These are phyloP conservation scores for Diplodia corticola DNA, from an alignment of 2,329 filamentous ascomycete genomes.

Conservation along the genomic window DNA sequence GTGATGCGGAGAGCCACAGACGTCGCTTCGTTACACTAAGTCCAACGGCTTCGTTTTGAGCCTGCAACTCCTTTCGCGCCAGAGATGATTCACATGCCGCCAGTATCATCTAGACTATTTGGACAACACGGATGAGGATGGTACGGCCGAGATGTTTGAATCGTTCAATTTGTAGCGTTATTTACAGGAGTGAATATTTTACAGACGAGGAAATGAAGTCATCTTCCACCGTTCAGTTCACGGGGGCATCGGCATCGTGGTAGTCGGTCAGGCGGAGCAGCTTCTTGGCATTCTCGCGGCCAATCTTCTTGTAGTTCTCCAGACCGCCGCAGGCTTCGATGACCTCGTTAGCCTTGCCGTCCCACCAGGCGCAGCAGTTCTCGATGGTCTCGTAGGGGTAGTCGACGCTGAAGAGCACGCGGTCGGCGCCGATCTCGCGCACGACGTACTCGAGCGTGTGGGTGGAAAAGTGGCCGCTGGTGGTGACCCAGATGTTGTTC, in stretches of 20 bases:
- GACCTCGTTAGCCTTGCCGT: slow-evolving; percentile 42
- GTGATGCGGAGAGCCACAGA: background rate
- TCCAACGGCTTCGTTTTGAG: background rate
- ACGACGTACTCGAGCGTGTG: slow-evolving; percentile 53
- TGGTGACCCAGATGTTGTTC: slow-evolving; percentile 59
- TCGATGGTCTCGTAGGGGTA: slow-evolving; percentile 54
- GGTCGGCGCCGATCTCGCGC: slow-evolving; percentile 51
- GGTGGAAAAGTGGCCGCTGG: slow-evolving; percentile 58
- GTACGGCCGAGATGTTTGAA: background rate
- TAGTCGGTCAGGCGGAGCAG: slow-evolving; percentile 37
- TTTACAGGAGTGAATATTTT: background rate
- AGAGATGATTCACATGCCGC: background rate
- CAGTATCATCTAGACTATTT: background rate
- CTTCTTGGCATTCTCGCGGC: slow-evolving; percentile 49
- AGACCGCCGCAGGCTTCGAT: slow-evolving; percentile 30
- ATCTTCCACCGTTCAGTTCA: background rate
- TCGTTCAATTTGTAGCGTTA: background rate
- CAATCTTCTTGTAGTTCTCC: slow-evolving; percentile 38
- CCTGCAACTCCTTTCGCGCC: background rate
- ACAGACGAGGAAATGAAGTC: background rate
- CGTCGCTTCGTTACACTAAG: background rate
- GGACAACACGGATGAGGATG: background rate
- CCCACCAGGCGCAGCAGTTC: slow-evolving; percentile 48
- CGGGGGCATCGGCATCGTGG: slow-evolving; percentile 28
- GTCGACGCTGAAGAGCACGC: slow-evolving; percentile 56